Percentiles rank a stretch among this genome's conserved stretches.
phyloP scores from a whole-genome alignment of 345 rosid genomes.

The Eucalyptus tenuipes region DNA sequence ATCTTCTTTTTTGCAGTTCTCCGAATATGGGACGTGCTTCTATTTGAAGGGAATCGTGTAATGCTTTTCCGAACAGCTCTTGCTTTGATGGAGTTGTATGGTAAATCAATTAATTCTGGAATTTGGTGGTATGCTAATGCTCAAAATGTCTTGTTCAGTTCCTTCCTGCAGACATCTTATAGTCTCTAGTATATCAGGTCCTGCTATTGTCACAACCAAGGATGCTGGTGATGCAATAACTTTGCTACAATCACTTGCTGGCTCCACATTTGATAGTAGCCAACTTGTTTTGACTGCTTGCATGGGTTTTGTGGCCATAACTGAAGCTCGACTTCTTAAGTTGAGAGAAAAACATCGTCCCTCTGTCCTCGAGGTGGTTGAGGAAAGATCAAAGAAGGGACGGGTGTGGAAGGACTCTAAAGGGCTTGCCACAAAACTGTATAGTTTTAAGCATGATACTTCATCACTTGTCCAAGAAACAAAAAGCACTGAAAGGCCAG shows the following conservation, averaged over 20 bases:
- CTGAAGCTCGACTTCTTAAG: constrained; percentile 60
- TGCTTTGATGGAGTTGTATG: constrained; percentile 86
- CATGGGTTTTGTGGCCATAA: constrained; percentile 71
- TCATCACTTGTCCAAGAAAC: constrained; percentile 23
- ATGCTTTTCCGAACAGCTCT: constrained; percentile 92
- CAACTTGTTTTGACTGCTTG: constrained; percentile 89
- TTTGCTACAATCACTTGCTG: constrained; percentile 69
- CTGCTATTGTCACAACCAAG: constrained; percentile 69
- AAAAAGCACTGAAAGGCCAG: constrained; percentile 14
- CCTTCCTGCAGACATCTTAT: not conserved
- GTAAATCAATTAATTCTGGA: constrained; percentile 16
- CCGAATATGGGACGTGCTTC: constrained; percentile 95
- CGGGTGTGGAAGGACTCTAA: constrained; percentile 71
- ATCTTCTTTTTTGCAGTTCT: constrained; percentile 44
- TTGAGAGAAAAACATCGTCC: constrained; percentile 76
- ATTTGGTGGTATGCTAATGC: not conserved
- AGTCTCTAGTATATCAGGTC: constrained; percentile 33
- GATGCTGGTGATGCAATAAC: constrained; percentile 96
- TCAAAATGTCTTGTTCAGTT: not conserved
- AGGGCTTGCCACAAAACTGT: constrained; percentile 71
- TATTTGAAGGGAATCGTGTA: constrained; percentile 93
- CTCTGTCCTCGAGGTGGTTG: constrained; percentile 36
- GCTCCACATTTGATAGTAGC: constrained; percentile 97
- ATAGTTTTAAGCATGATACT: constrained; percentile 70
- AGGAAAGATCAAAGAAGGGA: constrained; percentile 54